phyloP scores from a whole-genome alignment of 495 filamentous ascomycete species.

The Xylaria nigripes region DNA sequence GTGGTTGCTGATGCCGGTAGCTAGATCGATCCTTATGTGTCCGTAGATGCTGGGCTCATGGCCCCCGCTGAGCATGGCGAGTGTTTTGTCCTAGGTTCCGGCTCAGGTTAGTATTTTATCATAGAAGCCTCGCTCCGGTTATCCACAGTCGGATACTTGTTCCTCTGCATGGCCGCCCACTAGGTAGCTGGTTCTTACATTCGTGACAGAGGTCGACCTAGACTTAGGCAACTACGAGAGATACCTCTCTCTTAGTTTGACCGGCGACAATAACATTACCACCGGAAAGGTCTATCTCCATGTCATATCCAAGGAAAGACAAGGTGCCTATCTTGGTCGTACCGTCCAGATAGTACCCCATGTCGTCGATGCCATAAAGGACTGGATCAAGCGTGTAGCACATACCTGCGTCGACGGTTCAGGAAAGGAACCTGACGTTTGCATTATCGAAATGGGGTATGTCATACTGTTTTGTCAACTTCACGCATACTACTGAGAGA shows the following conservation, averaged over 20 bases:
- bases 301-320: constrained; percentile 67
- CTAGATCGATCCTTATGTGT: constrained; percentile 81
- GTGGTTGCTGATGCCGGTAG: background rate
- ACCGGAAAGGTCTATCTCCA: constrained; percentile 91
- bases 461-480: background rate
- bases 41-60: constrained; percentile 68
- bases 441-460: constrained; percentile 47
- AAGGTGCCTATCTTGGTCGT: constrained; percentile 79
- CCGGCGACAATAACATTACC: constrained; percentile 81
- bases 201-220: constrained; percentile 79
- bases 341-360: constrained; percentile 95
- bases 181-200: constrained; percentile 19
- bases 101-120: constrained; percentile 8
- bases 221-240: constrained; percentile 96
- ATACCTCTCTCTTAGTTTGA: constrained; percentile 53
- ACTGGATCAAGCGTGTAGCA: constrained; percentile 86
- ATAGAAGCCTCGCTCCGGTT: background rate
- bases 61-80: constrained; percentile 56
- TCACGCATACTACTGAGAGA: background rate
- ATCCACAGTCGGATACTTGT: background rate
- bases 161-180: background rate
- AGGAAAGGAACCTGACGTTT: constrained; percentile 77
- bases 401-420: constrained; percentile 82
- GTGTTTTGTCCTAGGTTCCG: constrained; percentile 32
- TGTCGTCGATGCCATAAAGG: constrained; percentile 80